Base-by-base conservation (phyloP, 768 basidiomycete genomes). In the Chalciporus chontae region DNA sequence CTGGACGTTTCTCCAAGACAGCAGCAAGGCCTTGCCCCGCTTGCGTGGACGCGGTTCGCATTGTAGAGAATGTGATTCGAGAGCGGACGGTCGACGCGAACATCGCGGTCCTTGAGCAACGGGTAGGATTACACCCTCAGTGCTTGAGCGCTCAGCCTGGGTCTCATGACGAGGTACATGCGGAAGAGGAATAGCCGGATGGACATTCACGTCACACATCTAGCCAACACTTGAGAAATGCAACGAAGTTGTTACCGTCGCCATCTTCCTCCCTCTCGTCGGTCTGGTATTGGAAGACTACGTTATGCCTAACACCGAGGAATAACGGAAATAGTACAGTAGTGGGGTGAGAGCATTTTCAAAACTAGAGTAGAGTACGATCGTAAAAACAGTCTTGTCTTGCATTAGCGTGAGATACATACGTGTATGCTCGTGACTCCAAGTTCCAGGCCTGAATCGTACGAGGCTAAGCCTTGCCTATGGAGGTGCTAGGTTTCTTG, bases 1-100 rank as follows among this genome's bases (percentile, higher is more conserved):
- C 80, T 0, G 85, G 78, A 45, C 76, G 81, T 75, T 83, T 87
- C 66, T 85, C 74, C 26, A 90, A 73, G 41, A 90, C 64, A 8
- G 74, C 72, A 29, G 75, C 52, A 27, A 78, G 72, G 10, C 83
- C 83, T 18, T 57, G 62, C 10, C 42, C 11, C 19, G 62, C 52
- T 19, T 65, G 57, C 50, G 76, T 61, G 66, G 79, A 68, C 45
- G 66, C 63, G 9, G 57, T 54, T 27, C 73, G 68, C 36, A 52
- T 42, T 27, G 46, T 24, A 26, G 51, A 24, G 3, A 39, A 10
- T 14, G 40, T 41, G 17, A 52, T 10, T 43, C 51, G 52, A 10
- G 54, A 47, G 29, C 63, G 60, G 23, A 61, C 23, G 8, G 41
- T 24, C 10, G 51, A 40, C 19, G 29, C 17, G 3, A 61, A 52